These are phyloP conservation scores for Gypsophila paniculata DNA, from an alignment of 179 eudicot genomes.

Conservation along the genomic window DNA sequence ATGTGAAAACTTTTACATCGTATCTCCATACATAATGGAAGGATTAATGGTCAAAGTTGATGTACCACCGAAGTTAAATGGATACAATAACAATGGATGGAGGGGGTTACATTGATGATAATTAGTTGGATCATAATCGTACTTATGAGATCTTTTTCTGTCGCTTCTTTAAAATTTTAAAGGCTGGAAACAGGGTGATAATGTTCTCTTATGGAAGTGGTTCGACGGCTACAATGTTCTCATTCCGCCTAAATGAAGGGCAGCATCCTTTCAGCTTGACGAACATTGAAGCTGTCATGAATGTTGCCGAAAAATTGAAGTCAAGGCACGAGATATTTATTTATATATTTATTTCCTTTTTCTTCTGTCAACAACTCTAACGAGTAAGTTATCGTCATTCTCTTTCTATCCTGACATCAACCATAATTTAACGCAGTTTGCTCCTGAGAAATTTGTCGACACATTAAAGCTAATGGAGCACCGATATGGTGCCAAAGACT, in stretches of 20 bases:
- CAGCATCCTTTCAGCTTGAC: conserved; percentile 76
- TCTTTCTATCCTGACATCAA: background rate
- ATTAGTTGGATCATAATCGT: background rate
- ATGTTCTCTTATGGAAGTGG: conserved; percentile 99
- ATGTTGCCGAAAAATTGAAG: conserved; percentile 69
- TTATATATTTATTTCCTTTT: background rate
- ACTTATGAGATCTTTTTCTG: background rate
- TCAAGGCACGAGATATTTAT: conserved; percentile 90
- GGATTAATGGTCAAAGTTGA: no score
- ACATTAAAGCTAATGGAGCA: conserved; percentile 91
- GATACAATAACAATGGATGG: no score
- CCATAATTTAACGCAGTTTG: conserved; percentile 44
- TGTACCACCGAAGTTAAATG: no score
- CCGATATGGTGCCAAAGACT: conserved; percentile 85
- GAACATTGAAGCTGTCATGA: conserved; percentile 69
- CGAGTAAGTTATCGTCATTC: background rate
- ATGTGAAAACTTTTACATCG: no score
- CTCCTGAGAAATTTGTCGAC: conserved; percentile 85
- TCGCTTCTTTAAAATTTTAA: conserved; percentile 4
- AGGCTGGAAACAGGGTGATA: conserved; percentile 75
- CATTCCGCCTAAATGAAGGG: conserved; percentile 61
- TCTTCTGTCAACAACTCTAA: background rate
- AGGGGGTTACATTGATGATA: no score
- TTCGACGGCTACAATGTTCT: conserved; percentile 81
- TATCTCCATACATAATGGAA: no score